phyloP scores from a whole-genome alignment of 2,329 filamentous ascomycete species.

The Aspergillus tubingensis region DNA sequence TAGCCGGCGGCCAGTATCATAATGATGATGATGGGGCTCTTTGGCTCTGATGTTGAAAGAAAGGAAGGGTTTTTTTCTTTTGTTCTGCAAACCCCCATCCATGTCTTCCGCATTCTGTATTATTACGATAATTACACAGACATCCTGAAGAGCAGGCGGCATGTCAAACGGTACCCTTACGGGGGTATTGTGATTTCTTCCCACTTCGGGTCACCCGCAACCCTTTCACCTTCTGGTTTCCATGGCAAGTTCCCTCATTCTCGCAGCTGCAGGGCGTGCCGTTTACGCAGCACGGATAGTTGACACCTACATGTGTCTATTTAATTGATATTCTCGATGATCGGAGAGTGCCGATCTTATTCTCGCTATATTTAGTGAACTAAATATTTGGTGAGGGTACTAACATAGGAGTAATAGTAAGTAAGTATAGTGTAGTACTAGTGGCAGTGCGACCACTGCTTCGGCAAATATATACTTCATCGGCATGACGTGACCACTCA shows the following conservation, averaged over 20 bases:
- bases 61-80: neutral
- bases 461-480: too few species aligned
- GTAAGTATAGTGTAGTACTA: too few species aligned
- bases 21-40: too few species aligned
- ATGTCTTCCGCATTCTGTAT: neutral
- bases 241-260: constrained; percentile 4
- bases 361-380: too few species aligned
- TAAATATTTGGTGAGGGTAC: too few species aligned
- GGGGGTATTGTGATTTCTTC: neutral
- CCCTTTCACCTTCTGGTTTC: neutral
- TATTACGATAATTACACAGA: neutral
- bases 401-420: too few species aligned
- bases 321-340: too few species aligned
- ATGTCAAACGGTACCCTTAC: constrained; percentile 3
- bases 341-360: too few species aligned
- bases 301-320: neutral
- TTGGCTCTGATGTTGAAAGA: neutral
- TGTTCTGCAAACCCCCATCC: neutral
- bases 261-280: neutral
- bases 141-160: neutral
- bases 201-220: neutral
- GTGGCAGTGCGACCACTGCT: too few species aligned
- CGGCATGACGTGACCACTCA: too few species aligned
- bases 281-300: neutral
- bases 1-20: too few species aligned